Base-by-base conservation (phyloP, 805 yeast genomes). In the Myxozyma vanderwaltii region DNA sequence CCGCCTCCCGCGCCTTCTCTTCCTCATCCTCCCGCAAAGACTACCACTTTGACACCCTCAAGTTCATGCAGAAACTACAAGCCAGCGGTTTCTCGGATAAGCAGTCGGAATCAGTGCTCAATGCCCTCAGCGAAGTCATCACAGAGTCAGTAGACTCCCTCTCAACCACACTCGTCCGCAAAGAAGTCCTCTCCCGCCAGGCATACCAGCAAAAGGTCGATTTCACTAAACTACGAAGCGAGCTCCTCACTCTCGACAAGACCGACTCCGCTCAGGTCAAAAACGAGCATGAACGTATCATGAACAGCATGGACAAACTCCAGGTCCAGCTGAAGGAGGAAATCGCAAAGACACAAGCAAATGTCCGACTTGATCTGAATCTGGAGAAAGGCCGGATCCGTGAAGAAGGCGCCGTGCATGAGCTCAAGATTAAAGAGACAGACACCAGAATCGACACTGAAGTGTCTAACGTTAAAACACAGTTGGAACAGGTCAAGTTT, bases 201-300 rank as follows among this genome's bases (percentile, higher is more conserved):
- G 87, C 96, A 2, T 94, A 94, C 73, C 96, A 92, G 71, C 98
- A 94, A 69, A 89, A 92, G 68, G 97, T 94, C 33, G 98, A 94
- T 71, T 92, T 94, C 79, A 94, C 97, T 39, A 92, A 92, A 70
- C 80, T 94, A 61, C 86, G 91, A 70, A 96, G 96, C 33, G 98
- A 92, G 72, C 79, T 94, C 43, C 91, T 90, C 68, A 85, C 90
- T 51, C 82, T 89, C 73, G 98, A 94, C 75, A 84, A 85, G 70
- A 81, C 90, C 27, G 98, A 94, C 69, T 88, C 89, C 69, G 85
- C 88, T 59, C 83, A 84, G 52, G 80, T 92, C 61, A 85, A 86
- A 68, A 88, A 86, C 69, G 97, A 94, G 71, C 92, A 89, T 70
- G 98, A 92, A 68, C 80, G 90, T 54, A 78, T 94, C 36, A 80